phyloP scores from a whole-genome alignment of 495 filamentous ascomycete species.

The Hyaloscypha variabilis region DNA sequence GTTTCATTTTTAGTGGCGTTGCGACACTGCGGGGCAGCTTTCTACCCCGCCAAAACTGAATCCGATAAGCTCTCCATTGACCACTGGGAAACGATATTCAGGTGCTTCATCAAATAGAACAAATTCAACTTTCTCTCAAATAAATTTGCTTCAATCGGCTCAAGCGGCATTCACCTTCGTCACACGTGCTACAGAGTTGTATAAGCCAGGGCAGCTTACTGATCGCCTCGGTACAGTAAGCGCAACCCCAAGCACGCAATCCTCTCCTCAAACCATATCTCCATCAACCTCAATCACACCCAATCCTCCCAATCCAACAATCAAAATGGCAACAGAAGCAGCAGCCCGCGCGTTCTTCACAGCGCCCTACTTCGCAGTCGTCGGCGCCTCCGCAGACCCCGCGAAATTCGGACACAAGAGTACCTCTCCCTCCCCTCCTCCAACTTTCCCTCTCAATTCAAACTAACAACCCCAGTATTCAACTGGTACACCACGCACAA shows the following conservation, averaged over 20 bases:
- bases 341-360: conserved; percentile 80
- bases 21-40: too few relatives aligned
- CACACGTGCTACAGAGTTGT: not conserved
- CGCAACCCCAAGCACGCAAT: not conserved
- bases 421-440: conserved; percentile 32
- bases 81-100: too few relatives aligned
- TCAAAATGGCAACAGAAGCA: conserved; percentile 51
- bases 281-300: not conserved
- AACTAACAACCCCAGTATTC: conserved; percentile 62
- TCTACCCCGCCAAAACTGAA: too few relatives aligned
- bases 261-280: not conserved
- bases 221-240: not conserved
- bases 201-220: not conserved
- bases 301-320: not conserved
- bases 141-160: too few relatives aligned
- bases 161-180: not conserved
- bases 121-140: too few relatives aligned
- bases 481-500: conserved; percentile 82
- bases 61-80: too few relatives aligned
- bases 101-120: too few relatives aligned
- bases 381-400: conserved; percentile 83
- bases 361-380: conserved; percentile 82
- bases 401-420: conserved; percentile 92
- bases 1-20: too few relatives aligned
- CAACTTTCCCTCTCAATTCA: not conserved